Evolutionary conservation across 805 yeast genomes (phyloP).

Genomic region (Priceomyces haplophilus): DNA sequence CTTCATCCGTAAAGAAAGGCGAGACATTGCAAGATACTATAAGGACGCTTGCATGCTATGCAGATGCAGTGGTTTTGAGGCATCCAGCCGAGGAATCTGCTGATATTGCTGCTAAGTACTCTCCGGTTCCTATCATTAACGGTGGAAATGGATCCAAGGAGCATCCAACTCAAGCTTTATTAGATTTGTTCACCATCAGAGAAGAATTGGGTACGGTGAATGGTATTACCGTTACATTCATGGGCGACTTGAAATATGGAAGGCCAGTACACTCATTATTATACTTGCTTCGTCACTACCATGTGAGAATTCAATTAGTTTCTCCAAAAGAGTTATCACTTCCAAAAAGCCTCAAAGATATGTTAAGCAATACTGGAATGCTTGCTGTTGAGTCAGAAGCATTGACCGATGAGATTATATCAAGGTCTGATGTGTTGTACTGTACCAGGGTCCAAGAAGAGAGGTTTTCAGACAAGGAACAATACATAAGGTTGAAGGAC

Average conservation of each 20-base stretch:
- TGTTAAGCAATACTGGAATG: slow-evolving; percentile 66
- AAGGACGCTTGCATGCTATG: slow-evolving; percentile 89
- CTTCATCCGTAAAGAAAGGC: slow-evolving; percentile 97
- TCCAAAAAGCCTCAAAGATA: slow-evolving; percentile 70
- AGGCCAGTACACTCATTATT: slow-evolving; percentile 97
- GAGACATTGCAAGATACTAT: slow-evolving; percentile 97
- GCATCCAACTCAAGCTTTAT: slow-evolving; percentile 98
- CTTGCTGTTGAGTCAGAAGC: slow-evolving; percentile 68
- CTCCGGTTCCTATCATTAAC: slow-evolving; percentile 94
- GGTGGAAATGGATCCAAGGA: slow-evolving; percentile 98
- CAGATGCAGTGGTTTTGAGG: slow-evolving; percentile 95
- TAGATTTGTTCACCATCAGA: slow-evolving; percentile 96
- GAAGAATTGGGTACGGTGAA: slow-evolving; percentile 98
- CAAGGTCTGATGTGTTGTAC: slow-evolving; percentile 90
- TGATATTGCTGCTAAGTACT: slow-evolving; percentile 89
- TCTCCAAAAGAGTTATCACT: slow-evolving; percentile 84
- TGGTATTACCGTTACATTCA: slow-evolving; percentile 95
- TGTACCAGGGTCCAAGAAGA: slow-evolving; percentile 98
- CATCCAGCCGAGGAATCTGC: slow-evolving; percentile 94
- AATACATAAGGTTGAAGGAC: slow-evolving; percentile 87
- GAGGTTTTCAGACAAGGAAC: slow-evolving; percentile 72
- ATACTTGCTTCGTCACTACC: slow-evolving; percentile 84
- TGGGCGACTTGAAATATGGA: slow-evolving; percentile 98
- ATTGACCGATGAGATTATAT: slow-evolving; percentile 80
- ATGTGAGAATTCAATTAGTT: slow-evolving; percentile 88